A percentile compares a stretch with the other conserved stretches of the same genome.
phyloP scores from a whole-genome alignment of 2,329 filamentous ascomycete species.

The Zelopaecilomyces penicillatus region DNA sequence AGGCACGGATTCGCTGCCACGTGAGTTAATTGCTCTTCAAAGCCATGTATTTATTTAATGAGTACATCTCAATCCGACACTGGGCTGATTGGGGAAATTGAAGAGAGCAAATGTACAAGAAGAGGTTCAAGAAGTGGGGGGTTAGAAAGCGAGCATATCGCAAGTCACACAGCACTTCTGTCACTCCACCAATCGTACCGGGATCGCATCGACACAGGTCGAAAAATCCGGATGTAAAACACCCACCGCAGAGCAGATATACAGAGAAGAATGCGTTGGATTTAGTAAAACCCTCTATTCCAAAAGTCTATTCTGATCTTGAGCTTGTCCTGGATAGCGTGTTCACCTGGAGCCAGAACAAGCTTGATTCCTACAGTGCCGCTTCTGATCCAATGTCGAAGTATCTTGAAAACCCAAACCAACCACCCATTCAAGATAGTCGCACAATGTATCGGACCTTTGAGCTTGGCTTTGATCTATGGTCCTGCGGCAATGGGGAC shows the following conservation, averaged over 20 bases:
- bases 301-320: conserved; percentile 19
- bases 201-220: no score
- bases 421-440: conserved; percentile 28
- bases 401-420: conserved; percentile 26
- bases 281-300: conserved; percentile 12
- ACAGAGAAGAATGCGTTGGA: no score
- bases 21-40: conserved; percentile 19
- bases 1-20: conserved; percentile 28
- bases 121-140: conserved; percentile 30
- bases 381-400: conserved; percentile 27
- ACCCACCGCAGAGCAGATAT: no score
- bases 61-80: not conserved
- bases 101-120: conserved; percentile 33
- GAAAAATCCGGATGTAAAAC: no score
- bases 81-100: not conserved
- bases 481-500: conserved; percentile 26
- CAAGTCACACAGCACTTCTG: conserved; percentile 9
- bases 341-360: conserved; percentile 26
- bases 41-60: not conserved
- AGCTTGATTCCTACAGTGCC: conserved; percentile 21
- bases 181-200: no score
- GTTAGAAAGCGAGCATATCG: conserved; percentile 28
- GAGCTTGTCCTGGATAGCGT: conserved; percentile 26
- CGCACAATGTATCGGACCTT: conserved; percentile 33
- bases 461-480: conserved; percentile 29